Base-by-base conservation (phyloP, 768 basidiomycete species). In the Rhizopogon rudus region DNA sequence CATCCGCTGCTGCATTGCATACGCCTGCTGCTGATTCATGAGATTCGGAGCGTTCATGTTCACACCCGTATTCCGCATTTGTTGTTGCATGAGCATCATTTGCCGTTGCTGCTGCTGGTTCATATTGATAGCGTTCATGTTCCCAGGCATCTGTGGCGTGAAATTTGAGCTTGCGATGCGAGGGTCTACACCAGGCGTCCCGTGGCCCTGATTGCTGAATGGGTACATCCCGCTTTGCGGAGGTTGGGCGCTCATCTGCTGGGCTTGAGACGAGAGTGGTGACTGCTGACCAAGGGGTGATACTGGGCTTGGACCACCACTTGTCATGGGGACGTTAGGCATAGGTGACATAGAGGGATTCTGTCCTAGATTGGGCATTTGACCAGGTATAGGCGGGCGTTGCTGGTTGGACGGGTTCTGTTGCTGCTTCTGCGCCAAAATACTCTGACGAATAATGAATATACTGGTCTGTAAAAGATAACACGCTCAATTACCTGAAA, bases 31-130 rank as follows among this genome's bases (percentile, higher is more conserved):
- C 44, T 70, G 74, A 42, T 62, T 67, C 65, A 72, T 65, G 70
- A 73, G 69, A 35, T 63, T 61, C 9, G 63, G 59, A 13, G 54
- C 49, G 14, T 53, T 61, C 55, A 71, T 58, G 25, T 58, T 67
- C 43, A 63, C 69, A 40, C 65, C 62, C 48, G 55, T 16, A 54
- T 63, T 65, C 55, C 59, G 65, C 67, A 64, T 66, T 51, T 67
- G 71, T 62, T 67, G 65, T 48, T 72, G 73, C 69, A 77, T 71
- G 44, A 76, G 59, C 59, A 72, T 66, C 22, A 82, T 53, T 54
- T 82, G 75, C 33, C 79, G 73, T 59, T 81, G 82, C 31, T 80
- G 74, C 39, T 65, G 35, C 31, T 80, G 75, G 42, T 64, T 66
- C 41, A 59, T 29, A 31, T 64, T 72, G 62, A 70, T 59, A 17